phyloP scores from a whole-genome alignment of 1,139 yeast species.

The Trichomonascaceae sp. region DNA sequence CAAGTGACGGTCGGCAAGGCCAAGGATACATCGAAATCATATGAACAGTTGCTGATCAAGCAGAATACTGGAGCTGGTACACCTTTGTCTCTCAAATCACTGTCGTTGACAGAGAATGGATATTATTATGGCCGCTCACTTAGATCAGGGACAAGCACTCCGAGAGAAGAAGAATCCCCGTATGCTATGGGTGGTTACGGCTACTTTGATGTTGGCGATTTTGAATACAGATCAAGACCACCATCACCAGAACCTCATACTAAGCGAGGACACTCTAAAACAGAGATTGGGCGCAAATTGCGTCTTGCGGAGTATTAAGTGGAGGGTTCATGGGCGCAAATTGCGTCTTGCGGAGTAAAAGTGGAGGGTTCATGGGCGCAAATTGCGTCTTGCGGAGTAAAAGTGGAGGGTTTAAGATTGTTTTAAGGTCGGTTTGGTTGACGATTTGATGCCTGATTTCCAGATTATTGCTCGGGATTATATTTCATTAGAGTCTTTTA shows the following conservation, averaged over 20 bases:
- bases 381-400: slow-evolving; percentile 67
- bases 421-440: too few species aligned
- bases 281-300: slow-evolving; percentile 65
- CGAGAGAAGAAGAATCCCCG: slow-evolving; percentile 31
- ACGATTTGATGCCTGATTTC: too few species aligned
- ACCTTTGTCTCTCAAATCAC: neutral
- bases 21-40: slow-evolving; percentile 17
- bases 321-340: slow-evolving; percentile 35
- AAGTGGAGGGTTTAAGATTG: slow-evolving; percentile 11
- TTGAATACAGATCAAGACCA: slow-evolving; percentile 59
- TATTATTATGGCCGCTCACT: slow-evolving; percentile 8
- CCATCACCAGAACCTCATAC: slow-evolving; percentile 51
- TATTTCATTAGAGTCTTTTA: neutral
- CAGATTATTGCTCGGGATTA: too few species aligned
- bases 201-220: slow-evolving; percentile 64
- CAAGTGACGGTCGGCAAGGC: slow-evolving; percentile 30
- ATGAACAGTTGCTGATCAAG: slow-evolving; percentile 17
- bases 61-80: neutral
- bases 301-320: slow-evolving; percentile 62
- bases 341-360: slow-evolving; percentile 63
- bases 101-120: neutral
- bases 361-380: slow-evolving; percentile 42
- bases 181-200: slow-evolving; percentile 77
- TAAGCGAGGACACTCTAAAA: slow-evolving; percentile 38
- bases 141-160: slow-evolving; percentile 14